Evolutionary conservation across 805 yeast genomes (phyloP).

Genomic region (Maudiozyma bulderi): DNA sequence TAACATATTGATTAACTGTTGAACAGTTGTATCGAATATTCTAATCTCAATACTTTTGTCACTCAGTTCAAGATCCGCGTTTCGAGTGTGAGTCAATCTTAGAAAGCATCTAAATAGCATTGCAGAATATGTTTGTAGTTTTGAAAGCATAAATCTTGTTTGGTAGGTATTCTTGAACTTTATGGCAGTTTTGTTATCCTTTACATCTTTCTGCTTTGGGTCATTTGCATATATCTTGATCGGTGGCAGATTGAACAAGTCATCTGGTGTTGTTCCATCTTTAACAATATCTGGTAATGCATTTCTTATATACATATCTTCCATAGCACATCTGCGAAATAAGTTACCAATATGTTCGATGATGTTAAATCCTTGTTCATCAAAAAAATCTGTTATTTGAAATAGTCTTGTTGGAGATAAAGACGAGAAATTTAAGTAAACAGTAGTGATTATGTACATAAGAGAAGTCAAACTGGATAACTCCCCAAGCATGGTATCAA

Average conservation of each 20-base stretch:
- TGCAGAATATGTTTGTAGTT: slow-evolving; percentile 38
- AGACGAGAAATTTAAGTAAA: slow-evolving; percentile 44
- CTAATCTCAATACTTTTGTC: slow-evolving; percentile 35
- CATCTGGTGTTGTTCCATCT: slow-evolving; percentile 29
- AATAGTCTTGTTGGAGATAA: slow-evolving; percentile 37
- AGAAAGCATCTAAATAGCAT: slow-evolving; percentile 36
- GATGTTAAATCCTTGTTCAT: slow-evolving; percentile 31
- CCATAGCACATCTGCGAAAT: slow-evolving; percentile 44
- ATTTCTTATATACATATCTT: slow-evolving; percentile 46
- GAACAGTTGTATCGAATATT: slow-evolving; percentile 30
- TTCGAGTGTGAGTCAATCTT: slow-evolving; percentile 38
- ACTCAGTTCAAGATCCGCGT: slow-evolving; percentile 16
- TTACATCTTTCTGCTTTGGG: slow-evolving; percentile 29
- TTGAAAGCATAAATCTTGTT: slow-evolving; percentile 40
- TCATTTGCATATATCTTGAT: slow-evolving; percentile 35
- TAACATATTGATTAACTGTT: slow-evolving; percentile 24
- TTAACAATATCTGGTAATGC: slow-evolving; percentile 40
- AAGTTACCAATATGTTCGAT: slow-evolving; percentile 36
- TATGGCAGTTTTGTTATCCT: slow-evolving; percentile 41
- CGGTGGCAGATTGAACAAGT: slow-evolving; percentile 33
- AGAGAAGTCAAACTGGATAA: slow-evolving; percentile 34
- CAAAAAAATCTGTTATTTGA: slow-evolving; percentile 21
- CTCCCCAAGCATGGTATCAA: slow-evolving; percentile 14
- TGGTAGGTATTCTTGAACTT: slow-evolving; percentile 56
- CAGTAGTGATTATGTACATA: slow-evolving; percentile 44